These are phyloP conservation scores for Tetradesmus obliquus DNA, from an alignment of 139 green algal species.

Conservation along the genomic window DNA sequence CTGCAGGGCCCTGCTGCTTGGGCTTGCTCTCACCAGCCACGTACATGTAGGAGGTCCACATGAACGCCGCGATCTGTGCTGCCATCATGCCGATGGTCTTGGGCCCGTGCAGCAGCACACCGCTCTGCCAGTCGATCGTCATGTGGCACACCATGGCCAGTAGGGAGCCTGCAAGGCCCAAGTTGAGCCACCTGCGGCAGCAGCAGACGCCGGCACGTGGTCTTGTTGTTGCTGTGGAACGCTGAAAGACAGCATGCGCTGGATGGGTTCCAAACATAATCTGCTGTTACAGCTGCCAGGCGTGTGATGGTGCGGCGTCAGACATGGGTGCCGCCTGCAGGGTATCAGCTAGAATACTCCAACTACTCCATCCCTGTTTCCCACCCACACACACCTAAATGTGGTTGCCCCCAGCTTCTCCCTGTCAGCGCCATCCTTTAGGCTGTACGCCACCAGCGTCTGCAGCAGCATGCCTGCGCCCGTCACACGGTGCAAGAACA, in stretches of 20 bases:
- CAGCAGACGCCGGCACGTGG: background rate
- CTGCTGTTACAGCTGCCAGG: too few species aligned
- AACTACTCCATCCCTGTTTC: too few species aligned
- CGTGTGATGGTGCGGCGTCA: too few species aligned
- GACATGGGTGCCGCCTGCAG: too few species aligned
- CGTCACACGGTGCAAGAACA: constrained; percentile 35
- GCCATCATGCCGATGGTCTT: constrained; percentile 31
- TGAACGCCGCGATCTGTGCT: background rate
- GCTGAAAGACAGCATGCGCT: too few species aligned
- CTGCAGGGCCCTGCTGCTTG: background rate
- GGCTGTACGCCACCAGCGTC: constrained; percentile 37
- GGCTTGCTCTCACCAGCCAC: constrained; percentile 25
- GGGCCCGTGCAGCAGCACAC: background rate
- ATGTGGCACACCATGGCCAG: constrained; percentile 7
- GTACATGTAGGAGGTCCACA: constrained; percentile 28
- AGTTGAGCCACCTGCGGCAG: constrained; percentile 2
- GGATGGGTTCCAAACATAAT: too few species aligned
- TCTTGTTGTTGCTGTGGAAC: too few species aligned
- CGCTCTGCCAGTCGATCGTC: constrained; percentile 30
- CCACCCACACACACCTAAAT: too few species aligned
- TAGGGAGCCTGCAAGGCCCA: background rate
- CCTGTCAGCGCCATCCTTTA: constrained; percentile 47
- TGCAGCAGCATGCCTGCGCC: constrained; percentile 36
- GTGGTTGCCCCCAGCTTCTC: constrained; percentile 43
- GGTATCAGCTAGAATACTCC: too few species aligned